Evolutionary conservation across 2,329 filamentous ascomycete genomes (phyloP), one percentile per base, ranked within the genome.

Genomic region (Stenocarpella maydis): DNA sequence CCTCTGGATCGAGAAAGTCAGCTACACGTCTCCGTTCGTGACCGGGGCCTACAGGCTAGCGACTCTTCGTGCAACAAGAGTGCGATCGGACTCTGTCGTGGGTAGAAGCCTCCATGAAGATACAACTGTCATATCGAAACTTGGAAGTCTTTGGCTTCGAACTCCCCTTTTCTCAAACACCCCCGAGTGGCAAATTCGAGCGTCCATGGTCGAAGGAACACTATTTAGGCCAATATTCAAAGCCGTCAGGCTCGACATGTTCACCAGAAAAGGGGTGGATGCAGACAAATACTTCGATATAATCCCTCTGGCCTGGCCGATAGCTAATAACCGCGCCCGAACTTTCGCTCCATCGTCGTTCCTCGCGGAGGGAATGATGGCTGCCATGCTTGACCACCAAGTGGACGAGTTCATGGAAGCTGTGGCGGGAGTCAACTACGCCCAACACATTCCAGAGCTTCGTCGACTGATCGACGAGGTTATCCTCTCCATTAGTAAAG

Each of bases 1-100:
- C 9, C 2, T 49, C 4, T 64, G 60, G 60, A 52, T 64, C 28
- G 45, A 64, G 31, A 64, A 64, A 26, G 60, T 64, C 4, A 64
- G 31, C 28, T 64, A 64, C 15, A 12, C 60, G 1, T 64, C 45
- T 0, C n/a, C 45, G 5, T 6, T 37, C 1, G 3, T 64, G 3
- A 26, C 60, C 17, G n/a, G 41, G 17, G 24, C 60, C 2, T 64
- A 64, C 28, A 5, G 24, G 1, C 45, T 64, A 2, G 45, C 60
- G 10, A 26, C 49, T 24, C 43, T 45, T 4, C n/a, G n/a, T 3
- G 9, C 43, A 3, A 8, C 15, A 2, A n/a, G 17, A 7, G 6
- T 4, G 5, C 43, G 3, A 19, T n/a, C 12, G 39, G 8, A 3
- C n/a, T 12, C n/a, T 3, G 17, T 19, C 6, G 15, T 4, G 12